Conservation (phyloP, 2,329 filamentous ascomycete genomes). For the Chrysoporthe austroafricana region DNA sequence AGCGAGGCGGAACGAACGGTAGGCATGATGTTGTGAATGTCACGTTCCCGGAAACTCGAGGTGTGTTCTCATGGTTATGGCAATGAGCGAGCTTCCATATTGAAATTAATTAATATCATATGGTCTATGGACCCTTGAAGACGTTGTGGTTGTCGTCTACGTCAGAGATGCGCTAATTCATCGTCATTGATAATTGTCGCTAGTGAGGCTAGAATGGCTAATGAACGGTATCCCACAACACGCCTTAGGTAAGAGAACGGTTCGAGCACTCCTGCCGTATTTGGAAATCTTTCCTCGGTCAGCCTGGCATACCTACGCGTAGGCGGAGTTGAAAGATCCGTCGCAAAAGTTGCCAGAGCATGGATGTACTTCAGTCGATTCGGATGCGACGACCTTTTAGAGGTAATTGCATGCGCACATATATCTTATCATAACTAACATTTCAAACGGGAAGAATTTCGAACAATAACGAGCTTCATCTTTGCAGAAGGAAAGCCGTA, state of each 20-base stretch:
- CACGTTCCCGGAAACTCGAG: neutral
- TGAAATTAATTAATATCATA: neutral
- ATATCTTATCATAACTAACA: neutral
- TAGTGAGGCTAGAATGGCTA: neutral
- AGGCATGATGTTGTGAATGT: conserved; percentile 7
- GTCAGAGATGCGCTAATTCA: conserved; percentile 8
- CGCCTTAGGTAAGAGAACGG: neutral
- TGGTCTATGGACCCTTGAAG: neutral
- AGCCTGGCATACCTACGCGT: neutral
- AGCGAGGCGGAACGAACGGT: conserved; percentile 2
- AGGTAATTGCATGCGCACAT: too few relatives aligned
- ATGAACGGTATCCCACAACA: neutral
- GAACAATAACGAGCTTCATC: neutral
- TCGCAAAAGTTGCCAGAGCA: neutral
- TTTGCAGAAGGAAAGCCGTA: neutral
- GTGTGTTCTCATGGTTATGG: neutral
- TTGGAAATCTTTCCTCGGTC: neutral
- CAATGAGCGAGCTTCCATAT: neutral
- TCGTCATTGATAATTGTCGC: neutral
- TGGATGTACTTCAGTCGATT: neutral
- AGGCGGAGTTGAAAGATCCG: neutral
- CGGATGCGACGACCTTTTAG: neutral
- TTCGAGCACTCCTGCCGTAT: neutral
- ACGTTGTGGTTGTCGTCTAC: conserved; percentile 1
- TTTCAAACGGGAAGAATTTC: neutral